phyloP scores from a whole-genome alignment of 768 basidiomycete species.

The Kwoniella sp. region DNA sequence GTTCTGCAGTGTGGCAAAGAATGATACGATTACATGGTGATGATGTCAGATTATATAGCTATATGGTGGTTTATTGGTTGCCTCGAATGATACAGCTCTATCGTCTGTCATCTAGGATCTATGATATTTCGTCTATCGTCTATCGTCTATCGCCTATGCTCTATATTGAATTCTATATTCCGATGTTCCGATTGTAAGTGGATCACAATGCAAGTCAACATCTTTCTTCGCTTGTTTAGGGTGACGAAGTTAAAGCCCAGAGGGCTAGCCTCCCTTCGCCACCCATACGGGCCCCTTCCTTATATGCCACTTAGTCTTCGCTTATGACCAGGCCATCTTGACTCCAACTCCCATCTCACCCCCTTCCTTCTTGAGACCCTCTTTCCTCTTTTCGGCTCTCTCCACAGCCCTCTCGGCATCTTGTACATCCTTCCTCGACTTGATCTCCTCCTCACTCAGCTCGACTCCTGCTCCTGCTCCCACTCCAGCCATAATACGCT shows the following conservation, averaged over 20 bases:
- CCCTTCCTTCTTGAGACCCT: constrained; percentile 25
- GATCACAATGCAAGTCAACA: too few species aligned
- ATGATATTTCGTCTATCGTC: constrained; percentile 6
- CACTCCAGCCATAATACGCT: background rate
- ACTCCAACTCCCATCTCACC: constrained; percentile 33
- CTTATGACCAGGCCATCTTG: constrained; percentile 35
- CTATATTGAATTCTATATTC: constrained; percentile 7
- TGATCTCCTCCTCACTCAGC: constrained; percentile 10
- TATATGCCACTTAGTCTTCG: background rate
- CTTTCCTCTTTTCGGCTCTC: constrained; percentile 25
- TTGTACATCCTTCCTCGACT: constrained; percentile 21
- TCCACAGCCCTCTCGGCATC: constrained; percentile 20
- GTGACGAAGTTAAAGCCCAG: too few species aligned
- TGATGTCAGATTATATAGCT: background rate
- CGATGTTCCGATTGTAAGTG: too few species aligned
- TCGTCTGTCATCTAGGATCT: background rate
- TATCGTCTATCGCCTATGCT: constrained; percentile 10
- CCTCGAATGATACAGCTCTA: background rate
- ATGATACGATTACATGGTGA: background rate
- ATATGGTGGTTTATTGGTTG: background rate
- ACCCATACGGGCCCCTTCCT: background rate
- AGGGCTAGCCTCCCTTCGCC: background rate
- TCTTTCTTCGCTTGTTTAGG: too few species aligned
- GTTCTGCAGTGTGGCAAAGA: background rate
- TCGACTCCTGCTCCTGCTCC: constrained; percentile 3